Conservation (phyloP, 1,139 yeast genomes). For the Wickerhamomyces sp. region DNA sequence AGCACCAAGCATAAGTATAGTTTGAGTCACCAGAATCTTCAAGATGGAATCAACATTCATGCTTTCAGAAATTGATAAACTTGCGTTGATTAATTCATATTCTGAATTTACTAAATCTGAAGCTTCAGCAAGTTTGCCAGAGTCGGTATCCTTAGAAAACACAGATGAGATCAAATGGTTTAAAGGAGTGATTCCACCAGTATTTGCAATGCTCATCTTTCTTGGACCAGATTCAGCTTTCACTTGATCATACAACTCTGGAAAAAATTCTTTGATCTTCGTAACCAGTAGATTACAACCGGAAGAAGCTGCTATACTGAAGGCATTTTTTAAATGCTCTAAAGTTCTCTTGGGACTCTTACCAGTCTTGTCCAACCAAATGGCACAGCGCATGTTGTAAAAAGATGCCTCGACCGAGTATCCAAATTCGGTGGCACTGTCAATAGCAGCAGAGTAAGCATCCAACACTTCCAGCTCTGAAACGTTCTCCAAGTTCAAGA, state of each 20-base stretch:
- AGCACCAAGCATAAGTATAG: constrained; percentile 38
- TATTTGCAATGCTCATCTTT: constrained; percentile 5
- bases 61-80: constrained; percentile 46
- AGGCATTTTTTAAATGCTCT: constrained; percentile 12
- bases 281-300: constrained; percentile 4
- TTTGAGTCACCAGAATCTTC: constrained; percentile 36
- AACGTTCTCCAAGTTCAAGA: constrained; percentile 8
- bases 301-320: constrained; percentile 4
- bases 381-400: constrained; percentile 41
- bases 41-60: constrained; percentile 37
- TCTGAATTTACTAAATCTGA: constrained; percentile 6
- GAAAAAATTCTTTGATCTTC: constrained; percentile 7
- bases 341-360: constrained; percentile 17
- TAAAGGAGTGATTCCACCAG: constrained; percentile 8
- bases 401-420: constrained; percentile 39
- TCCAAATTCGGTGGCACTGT: constrained; percentile 29
- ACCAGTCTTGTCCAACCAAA: constrained; percentile 36
- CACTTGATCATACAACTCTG: constrained; percentile 13
- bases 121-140: constrained; percentile 5
- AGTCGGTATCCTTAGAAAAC: constrained; percentile 10
- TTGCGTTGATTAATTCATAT: constrained; percentile 31
- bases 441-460: constrained; percentile 42
- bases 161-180: constrained; percentile 15
- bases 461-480: constrained; percentile 39
- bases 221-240: constrained; percentile 7